Conservation (phyloP, 164 flowering plant genomes). For the Magnolia changhungtana region DNA sequence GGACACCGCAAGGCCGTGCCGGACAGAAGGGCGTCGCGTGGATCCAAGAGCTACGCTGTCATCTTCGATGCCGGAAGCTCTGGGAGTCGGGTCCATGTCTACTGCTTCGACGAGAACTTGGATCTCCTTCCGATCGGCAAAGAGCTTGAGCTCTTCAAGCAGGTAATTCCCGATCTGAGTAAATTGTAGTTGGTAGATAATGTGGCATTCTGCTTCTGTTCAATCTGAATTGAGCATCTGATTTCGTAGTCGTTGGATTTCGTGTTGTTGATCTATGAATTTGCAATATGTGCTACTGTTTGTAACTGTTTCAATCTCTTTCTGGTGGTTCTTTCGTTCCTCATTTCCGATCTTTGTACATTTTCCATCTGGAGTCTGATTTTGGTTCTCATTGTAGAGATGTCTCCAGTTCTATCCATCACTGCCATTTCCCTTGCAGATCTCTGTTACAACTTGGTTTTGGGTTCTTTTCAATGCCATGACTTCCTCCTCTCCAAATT, state of each 20-base stretch:
- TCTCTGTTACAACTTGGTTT: too few relatives aligned
- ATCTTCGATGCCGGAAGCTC: slow-evolving; percentile 98
- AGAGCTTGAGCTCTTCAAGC: slow-evolving; percentile 75
- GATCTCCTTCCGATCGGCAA: slow-evolving; percentile 80
- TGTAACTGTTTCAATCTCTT: background rate
- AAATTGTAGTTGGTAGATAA: background rate
- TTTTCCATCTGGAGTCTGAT: background rate
- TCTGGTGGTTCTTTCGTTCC: background rate
- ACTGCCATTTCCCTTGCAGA: too few relatives aligned
- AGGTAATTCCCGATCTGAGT: slow-evolving; percentile 36
- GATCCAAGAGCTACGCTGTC: slow-evolving; percentile 51
- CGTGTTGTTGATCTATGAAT: background rate
- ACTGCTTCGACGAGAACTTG: slow-evolving; percentile 63
- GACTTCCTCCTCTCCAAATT: too few relatives aligned
- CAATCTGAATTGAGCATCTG: background rate
- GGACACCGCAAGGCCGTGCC: background rate
- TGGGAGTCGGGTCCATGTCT: slow-evolving; percentile 91
- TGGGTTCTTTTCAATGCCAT: too few relatives aligned
- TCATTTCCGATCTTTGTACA: background rate
- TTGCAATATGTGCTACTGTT: background rate
- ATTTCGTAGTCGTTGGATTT: background rate
- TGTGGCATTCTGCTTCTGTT: background rate
- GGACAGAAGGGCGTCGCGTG: background rate
- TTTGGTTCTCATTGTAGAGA: background rate
- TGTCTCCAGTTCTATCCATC: too few relatives aligned